Conservation (phyloP, 2,329 filamentous ascomycete species). For the Didymella sp. region DNA sequence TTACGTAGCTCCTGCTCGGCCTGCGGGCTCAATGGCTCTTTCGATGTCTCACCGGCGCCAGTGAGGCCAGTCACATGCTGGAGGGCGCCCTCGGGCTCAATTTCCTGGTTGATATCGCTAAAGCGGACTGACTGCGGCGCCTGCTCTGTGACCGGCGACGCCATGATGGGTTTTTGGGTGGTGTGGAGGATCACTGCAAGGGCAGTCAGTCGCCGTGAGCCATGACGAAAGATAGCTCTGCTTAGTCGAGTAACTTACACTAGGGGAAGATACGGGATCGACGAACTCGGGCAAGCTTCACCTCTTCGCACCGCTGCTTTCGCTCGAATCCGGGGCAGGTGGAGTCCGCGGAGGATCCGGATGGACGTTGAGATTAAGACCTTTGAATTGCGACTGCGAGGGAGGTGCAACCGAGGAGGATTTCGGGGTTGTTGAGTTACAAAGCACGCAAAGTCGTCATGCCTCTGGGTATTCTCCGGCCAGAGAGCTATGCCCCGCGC, state of each 20-base stretch:
- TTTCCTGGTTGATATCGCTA: constrained; percentile 50
- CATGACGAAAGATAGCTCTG: constrained; percentile 33
- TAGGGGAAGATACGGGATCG: constrained; percentile 22
- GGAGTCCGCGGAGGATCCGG: constrained; percentile 20
- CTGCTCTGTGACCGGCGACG: constrained; percentile 33
- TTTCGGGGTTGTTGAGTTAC: constrained; percentile 11
- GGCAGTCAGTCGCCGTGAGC: constrained; percentile 15
- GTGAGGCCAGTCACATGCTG: constrained; percentile 45
- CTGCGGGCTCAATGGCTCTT: constrained; percentile 51
- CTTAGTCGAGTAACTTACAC: constrained; percentile 30
- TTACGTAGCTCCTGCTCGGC: constrained; percentile 71
- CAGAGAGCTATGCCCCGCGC: constrained; percentile 22
- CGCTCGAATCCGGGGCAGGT: constrained; percentile 12
- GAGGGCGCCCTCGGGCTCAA: constrained; percentile 44
- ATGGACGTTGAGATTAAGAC: constrained; percentile 3
- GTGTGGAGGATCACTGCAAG: constrained; percentile 15
- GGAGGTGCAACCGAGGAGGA: constrained; percentile 3
- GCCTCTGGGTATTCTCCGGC: constrained; percentile 12
- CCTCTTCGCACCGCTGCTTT: constrained; percentile 19
- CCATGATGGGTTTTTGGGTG: constrained; percentile 32
- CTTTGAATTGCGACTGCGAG: constrained; percentile 11
- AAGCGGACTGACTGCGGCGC: constrained; percentile 49
- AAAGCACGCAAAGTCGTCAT: constrained; percentile 30
- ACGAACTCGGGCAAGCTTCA: constrained; percentile 24
- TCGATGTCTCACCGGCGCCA: constrained; percentile 26